A percentile compares a stretch with the other conserved stretches of the same genome.
Conservation (phyloP, 1,284 basidiomycete species). For the Cutaneotrichosporon cutaneum region DNA sequence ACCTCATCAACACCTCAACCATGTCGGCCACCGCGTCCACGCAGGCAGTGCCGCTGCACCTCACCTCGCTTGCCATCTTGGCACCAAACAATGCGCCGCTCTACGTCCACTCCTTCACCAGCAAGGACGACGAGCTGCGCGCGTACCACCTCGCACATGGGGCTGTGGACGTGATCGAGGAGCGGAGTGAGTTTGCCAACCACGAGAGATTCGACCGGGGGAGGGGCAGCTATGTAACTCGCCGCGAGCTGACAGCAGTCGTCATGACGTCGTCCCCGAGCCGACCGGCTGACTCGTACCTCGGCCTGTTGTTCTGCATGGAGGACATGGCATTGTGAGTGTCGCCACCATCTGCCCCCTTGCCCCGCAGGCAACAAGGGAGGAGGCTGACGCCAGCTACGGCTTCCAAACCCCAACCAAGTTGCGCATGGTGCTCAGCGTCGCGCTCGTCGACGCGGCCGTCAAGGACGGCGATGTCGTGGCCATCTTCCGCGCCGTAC, state of each 20-base stretch:
- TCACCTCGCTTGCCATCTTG: slow-evolving; percentile 49
- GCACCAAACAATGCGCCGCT: slow-evolving; percentile 49
- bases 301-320: slow-evolving; percentile 54
- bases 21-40: slow-evolving; percentile 32
- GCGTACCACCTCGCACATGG: slow-evolving; percentile 52
- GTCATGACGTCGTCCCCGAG: slow-evolving; percentile 46
- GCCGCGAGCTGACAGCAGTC: slow-evolving; percentile 32
- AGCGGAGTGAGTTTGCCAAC: slow-evolving; percentile 43
- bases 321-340: slow-evolving; percentile 54
- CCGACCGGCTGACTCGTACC: slow-evolving; percentile 48
- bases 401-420: slow-evolving; percentile 52
- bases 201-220: too few species aligned
- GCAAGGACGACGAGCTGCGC: slow-evolving; percentile 44
- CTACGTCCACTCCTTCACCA: slow-evolving; percentile 51
- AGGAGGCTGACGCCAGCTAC: slow-evolving; percentile 44
- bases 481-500: slow-evolving; percentile 51
- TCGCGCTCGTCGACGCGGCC: slow-evolving; percentile 51
- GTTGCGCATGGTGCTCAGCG: slow-evolving; percentile 48
- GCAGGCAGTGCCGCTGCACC: slow-evolving; percentile 44
- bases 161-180: slow-evolving; percentile 52
- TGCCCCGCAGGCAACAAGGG: too few species aligned
- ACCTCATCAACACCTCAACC: too few species aligned
- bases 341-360: neutral
- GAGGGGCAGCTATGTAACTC: too few species aligned
- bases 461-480: slow-evolving; percentile 53